phyloP scores from a whole-genome alignment of 2,329 filamentous ascomycete species.

The Rhytidhysteron rufulum region DNA sequence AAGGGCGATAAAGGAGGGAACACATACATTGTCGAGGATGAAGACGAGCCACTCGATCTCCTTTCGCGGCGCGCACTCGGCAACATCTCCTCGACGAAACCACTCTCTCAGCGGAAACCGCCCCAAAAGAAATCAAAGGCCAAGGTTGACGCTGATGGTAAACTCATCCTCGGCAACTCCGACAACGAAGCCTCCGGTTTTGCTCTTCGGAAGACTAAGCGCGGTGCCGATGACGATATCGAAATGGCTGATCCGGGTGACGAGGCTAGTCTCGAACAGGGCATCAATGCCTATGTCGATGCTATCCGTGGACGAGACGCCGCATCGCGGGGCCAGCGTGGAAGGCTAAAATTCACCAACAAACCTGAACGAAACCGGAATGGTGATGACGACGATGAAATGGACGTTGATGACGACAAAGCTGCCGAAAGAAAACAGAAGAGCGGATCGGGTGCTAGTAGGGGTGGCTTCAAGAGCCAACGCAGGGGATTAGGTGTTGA shows the following conservation, averaged over 20 bases:
- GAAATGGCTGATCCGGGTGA: constrained; percentile 55
- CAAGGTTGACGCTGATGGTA: constrained; percentile 66
- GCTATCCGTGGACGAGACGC: constrained; percentile 59
- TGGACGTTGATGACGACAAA: constrained; percentile 41
- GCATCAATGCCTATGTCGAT: constrained; percentile 59
- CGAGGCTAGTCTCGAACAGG: constrained; percentile 43
- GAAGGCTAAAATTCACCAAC: constrained; percentile 59
- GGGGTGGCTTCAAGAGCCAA: constrained; percentile 16
- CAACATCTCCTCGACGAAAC: constrained; percentile 89
- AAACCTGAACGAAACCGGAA: constrained; percentile 41
- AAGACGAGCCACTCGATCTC: constrained; percentile 91
- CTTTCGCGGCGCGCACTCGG: constrained; percentile 84
- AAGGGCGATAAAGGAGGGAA: constrained; percentile 50
- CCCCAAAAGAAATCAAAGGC: constrained; percentile 39
- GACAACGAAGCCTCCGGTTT: constrained; percentile 36
- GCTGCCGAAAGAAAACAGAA: constrained; percentile 33
- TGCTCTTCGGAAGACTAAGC: not conserved
- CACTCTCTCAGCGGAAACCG: constrained; percentile 59
- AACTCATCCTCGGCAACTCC: constrained; percentile 67
- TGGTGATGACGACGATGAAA: constrained; percentile 40
- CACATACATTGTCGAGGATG: constrained; percentile 89
- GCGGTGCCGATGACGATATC: constrained; percentile 40
- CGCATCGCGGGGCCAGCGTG: constrained; percentile 55
- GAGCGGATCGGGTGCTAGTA: constrained; percentile 17
- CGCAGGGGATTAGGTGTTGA: constrained; percentile 35